Conservation (phyloP, 176 grass and related monocot genomes). For the Oryza nivara region DNA sequence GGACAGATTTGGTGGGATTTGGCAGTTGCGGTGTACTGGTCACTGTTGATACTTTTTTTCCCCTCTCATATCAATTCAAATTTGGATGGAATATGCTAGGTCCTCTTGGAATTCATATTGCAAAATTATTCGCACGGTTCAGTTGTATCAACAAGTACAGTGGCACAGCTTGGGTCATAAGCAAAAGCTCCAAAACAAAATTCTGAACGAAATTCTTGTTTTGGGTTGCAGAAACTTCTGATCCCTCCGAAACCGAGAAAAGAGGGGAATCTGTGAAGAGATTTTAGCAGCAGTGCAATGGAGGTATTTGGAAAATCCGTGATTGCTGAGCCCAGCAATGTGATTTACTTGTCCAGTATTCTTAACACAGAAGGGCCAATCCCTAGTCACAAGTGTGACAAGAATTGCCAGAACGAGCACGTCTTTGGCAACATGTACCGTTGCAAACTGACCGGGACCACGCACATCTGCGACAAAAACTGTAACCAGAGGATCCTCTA, state of each 20-base stretch:
- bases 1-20: background rate
- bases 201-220: constrained; percentile 72
- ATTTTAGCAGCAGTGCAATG: constrained; percentile 53
- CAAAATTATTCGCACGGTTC: background rate
- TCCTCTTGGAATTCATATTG: no score
- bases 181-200: constrained; percentile 45
- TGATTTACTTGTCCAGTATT: constrained; percentile 94
- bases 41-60: background rate
- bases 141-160: no score
- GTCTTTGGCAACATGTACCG: constrained; percentile 96
- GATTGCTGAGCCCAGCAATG: constrained; percentile 97
- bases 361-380: constrained; percentile 81
- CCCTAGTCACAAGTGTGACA: constrained; percentile 95
- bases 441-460: constrained; percentile 85
- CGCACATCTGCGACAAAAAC: constrained; percentile 97
- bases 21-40: background rate
- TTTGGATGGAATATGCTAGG: background rate
- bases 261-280: constrained; percentile 35
- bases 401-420: constrained; percentile 90
- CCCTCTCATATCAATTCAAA: background rate
- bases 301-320: constrained; percentile 95
- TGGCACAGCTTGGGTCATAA: constrained; percentile 18
- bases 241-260: constrained; percentile 38
- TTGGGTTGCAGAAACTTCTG: constrained; percentile 82
- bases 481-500: constrained; percentile 98